Evolutionary conservation across 805 yeast genomes (phyloP).

Genomic region (Saturnispora halmiae): DNA sequence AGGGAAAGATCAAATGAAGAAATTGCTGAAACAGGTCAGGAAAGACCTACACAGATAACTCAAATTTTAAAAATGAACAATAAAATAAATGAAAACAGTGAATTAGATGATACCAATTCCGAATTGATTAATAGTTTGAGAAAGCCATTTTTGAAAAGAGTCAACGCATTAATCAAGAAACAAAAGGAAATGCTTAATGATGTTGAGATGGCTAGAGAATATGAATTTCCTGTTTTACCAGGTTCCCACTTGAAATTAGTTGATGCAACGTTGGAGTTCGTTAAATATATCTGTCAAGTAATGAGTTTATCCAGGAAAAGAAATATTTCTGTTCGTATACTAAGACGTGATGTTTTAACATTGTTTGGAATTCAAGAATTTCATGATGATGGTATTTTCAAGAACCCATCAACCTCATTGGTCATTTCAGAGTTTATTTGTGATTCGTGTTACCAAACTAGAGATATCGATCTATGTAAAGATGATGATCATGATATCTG

Average conservation of each 20-base stretch:
- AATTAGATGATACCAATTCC: slow-evolving; percentile 34
- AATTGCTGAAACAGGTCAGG: slow-evolving; percentile 31
- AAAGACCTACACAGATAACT: slow-evolving; percentile 61
- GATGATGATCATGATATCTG: slow-evolving; percentile 46
- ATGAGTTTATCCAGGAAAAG: slow-evolving; percentile 57
- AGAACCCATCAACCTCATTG: slow-evolving; percentile 66
- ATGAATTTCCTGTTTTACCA: slow-evolving; percentile 65
- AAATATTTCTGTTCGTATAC: slow-evolving; percentile 59
- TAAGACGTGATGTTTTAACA: slow-evolving; percentile 65
- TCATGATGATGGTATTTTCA: slow-evolving; percentile 61
- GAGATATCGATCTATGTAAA: slow-evolving; percentile 77
- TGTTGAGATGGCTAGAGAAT: slow-evolving; percentile 54
- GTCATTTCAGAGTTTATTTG: slow-evolving; percentile 64
- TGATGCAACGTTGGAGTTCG: slow-evolving; percentile 73
- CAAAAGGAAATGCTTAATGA: slow-evolving; percentile 69
- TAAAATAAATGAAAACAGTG: slow-evolving; percentile 34
- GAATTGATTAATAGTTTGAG: slow-evolving; percentile 29
- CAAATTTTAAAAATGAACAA: slow-evolving; percentile 34
- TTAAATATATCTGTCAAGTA: slow-evolving; percentile 66
- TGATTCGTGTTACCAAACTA: slow-evolving; percentile 62
- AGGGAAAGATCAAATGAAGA: no score
- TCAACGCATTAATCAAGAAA: slow-evolving; percentile 52
- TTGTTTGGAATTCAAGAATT: slow-evolving; percentile 80
- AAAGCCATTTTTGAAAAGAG: slow-evolving; percentile 55
- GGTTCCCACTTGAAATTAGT: slow-evolving; percentile 54